Evolutionary conservation across 768 basidiomycete species (phyloP), one percentile per base, ranked within the genome.

Genomic region (Mycena vitilis): DNA sequence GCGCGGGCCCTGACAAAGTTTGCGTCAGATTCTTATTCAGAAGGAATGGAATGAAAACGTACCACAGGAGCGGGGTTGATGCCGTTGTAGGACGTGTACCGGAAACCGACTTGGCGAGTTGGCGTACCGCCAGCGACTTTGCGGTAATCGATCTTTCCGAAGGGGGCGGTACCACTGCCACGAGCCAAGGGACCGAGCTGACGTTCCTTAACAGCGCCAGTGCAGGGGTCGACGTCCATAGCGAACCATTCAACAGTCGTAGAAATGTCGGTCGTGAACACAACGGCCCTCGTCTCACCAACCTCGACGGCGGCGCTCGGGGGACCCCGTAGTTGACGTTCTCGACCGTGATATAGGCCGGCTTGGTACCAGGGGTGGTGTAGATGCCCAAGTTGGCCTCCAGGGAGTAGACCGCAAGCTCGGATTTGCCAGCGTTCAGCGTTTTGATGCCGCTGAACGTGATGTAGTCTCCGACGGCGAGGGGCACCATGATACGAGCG

Each of bases 201-300:
- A 4, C 70, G 65, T 51, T 75, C 74, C 13, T 68, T 54, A 18
- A 58, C 53, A 20, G 56, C 66, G 18, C 74, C 73, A 7, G 71
- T 75, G 49, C 74, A 73, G 13, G 73, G 73, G 45, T 75, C 68
- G 25, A 73, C 71, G 38, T 75, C 71, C 20, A 75, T 72, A 22
- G 71, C 65, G 49, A 70, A 73, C 42, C 73, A 68, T n/a, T 69
- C 34, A 20, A 75, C 62, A 1, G 73, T 68, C 2, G 37, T 40
- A 3, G 63, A 20, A 11, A 44, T 2, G 56, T 56, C 53, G 23
- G 48, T 49, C 11, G 48, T 22, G 48, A 49, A 23, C 12, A 22
- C 48, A n/a, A 49, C 48, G 9, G 48, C 48, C 48, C 48, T 49
- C 10, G 62, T 55, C 48, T 63, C 62, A 53, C 3, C 62, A 13